Evolutionary conservation across 768 basidiomycete genomes (phyloP), one percentile per base, ranked within the genome.

Genomic region (Boletus speciosus): DNA sequence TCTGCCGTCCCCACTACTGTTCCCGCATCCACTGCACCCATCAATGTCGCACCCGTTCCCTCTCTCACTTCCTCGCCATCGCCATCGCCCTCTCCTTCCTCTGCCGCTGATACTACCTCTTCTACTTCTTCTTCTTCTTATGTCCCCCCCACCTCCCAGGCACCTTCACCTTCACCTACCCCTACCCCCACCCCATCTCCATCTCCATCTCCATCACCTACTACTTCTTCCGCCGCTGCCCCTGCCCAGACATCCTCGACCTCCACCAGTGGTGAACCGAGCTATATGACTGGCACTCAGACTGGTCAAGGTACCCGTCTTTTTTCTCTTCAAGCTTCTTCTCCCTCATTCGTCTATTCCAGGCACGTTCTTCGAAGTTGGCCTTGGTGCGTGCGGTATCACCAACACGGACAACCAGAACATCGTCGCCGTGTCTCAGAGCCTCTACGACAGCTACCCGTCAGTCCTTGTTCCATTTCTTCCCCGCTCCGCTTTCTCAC

Each of bases 261-360:
- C 7, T 39, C 59, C n/a, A 34, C 51, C 37, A 51, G 47, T 14
- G 23, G 59, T 25, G 48, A 35, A 34, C 74, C 71, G 34, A 73
- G 76, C 61, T 81, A 71, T 67, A 60, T 83, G 67, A 51, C 41
- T 23, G 83, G 83, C 19, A 75, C 71, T 0, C 78, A 84, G 52
- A 59, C 61, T 2, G 85, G 86, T 16, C 63, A 82, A 53, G 81
- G 77, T 73, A 60, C 31, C 53, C 49, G 6, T 40, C 6, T 53
- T 34, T 54, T 3, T 6, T 16, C 37, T 21, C 19, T 35, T 37
- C 14, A 1, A 1, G 10, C 1, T 35, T 12, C 31, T 14, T 25
- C 14, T n/a, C 29, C 3, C 29, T 57, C n/a, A 55, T 39, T 23
- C 47, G 1, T 47, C 47, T 5, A n/a, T 57, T 34, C 43, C 31